These are phyloP conservation scores for Xylariales sp. DNA, from an alignment of 2,329 filamentous ascomycete species.

Conservation along the genomic window DNA sequence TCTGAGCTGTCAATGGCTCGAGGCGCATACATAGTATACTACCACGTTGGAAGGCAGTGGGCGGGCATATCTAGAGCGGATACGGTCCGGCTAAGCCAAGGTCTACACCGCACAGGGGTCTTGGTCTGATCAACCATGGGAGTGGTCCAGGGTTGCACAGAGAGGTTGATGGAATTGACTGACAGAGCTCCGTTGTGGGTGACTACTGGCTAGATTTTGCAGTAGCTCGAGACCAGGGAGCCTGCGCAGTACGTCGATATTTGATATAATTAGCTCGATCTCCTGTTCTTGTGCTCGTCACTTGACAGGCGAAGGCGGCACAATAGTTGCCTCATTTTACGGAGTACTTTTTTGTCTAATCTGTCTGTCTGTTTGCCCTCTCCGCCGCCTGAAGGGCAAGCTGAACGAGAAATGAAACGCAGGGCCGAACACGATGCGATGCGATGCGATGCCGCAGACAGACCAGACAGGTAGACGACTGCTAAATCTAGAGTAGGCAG, in stretches of 20 bases:
- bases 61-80: constrained; percentile 58
- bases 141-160: constrained; percentile 48
- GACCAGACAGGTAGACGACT: background rate
- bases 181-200: constrained; percentile 44
- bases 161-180: constrained; percentile 49
- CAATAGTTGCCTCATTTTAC: background rate
- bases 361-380: constrained; percentile 3
- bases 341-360: background rate
- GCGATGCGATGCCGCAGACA: constrained; percentile 17
- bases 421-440: constrained; percentile 8
- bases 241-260: constrained; percentile 47
- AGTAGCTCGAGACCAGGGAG: constrained; percentile 50
- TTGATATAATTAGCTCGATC: constrained; percentile 56
- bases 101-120: constrained; percentile 53
- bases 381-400: background rate
- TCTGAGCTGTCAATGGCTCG: constrained; percentile 57
- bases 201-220: constrained; percentile 51
- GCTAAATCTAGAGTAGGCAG: constrained; percentile 20
- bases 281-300: constrained; percentile 42
- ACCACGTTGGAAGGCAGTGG: constrained; percentile 52
- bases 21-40: constrained; percentile 52
- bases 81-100: constrained; percentile 58
- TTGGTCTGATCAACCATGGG: constrained; percentile 52
- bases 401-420: background rate
- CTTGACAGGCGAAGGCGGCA: constrained; percentile 43